Conservation (phyloP, 2,329 filamentous ascomycete genomes). For the Biscogniauxia sp. region DNA sequence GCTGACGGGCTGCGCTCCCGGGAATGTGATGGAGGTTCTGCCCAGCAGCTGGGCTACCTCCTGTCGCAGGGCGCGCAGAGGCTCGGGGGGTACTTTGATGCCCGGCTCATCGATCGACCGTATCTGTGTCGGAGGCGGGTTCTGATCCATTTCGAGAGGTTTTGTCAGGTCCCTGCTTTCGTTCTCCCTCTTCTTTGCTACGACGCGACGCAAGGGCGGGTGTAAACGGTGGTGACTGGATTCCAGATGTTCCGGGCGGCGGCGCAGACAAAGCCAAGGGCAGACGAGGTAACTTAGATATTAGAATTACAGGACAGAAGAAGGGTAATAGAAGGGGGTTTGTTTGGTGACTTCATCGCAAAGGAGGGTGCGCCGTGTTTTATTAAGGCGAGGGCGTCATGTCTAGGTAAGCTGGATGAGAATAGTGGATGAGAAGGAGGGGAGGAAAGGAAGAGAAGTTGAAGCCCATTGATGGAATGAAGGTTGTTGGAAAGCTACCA, state of each 20-base stretch:
- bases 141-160: conserved; percentile 13
- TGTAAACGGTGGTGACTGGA: not conserved
- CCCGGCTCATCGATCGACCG: conserved; percentile 59
- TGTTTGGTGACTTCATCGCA: too few species aligned
- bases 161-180: too few species aligned
- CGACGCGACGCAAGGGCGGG: not conserved
- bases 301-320: not conserved
- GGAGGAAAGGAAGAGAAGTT: too few species aligned
- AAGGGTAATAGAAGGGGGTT: not conserved
- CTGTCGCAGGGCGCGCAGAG: conserved; percentile 61
- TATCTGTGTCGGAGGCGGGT: conserved; percentile 34
- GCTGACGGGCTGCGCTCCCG: conserved; percentile 91
- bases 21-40: conserved; percentile 68
- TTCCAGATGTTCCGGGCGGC: not conserved
- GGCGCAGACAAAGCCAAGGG: not conserved
- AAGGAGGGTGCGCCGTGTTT: too few species aligned
- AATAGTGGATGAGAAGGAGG: not conserved
- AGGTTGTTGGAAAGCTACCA: too few species aligned
- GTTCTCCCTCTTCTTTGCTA: too few species aligned
- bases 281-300: not conserved
- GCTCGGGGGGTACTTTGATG: conserved; percentile 60
- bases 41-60: conserved; percentile 76
- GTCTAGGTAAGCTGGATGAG: not conserved
- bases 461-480: too few species aligned
- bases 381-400: too few species aligned